Conservation (phyloP, 1,284 basidiomycete species). For the Moniliella sp. region DNA sequence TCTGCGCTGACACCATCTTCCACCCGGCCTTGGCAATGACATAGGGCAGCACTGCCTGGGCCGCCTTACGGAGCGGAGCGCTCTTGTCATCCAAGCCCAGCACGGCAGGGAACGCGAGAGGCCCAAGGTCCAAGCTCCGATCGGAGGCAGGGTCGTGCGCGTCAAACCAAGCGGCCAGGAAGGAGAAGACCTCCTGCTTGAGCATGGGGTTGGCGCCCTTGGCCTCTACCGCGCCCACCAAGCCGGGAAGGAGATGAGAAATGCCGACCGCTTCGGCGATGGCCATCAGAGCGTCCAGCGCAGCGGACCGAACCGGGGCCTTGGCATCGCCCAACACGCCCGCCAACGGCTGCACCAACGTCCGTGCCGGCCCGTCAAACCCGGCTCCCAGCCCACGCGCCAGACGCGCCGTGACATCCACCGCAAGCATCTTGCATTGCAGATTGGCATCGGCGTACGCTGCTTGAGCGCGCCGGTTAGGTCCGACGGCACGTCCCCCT, state of each 20-base stretch:
- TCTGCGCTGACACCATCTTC: slow-evolving; percentile 66
- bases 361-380: slow-evolving; percentile 67
- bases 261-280: slow-evolving; percentile 65
- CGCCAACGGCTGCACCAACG: slow-evolving; percentile 56
- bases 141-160: slow-evolving; percentile 42
- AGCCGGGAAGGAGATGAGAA: slow-evolving; percentile 55
- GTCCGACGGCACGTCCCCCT: slow-evolving; percentile 63
- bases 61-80: slow-evolving; percentile 77
- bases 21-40: slow-evolving; percentile 59
- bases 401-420: slow-evolving; percentile 71
- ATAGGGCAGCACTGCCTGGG: slow-evolving; percentile 56
- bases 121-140: slow-evolving; percentile 48
- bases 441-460: slow-evolving; percentile 82
- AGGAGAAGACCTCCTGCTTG: slow-evolving; percentile 58
- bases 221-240: slow-evolving; percentile 56
- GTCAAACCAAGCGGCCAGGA: slow-evolving; percentile 62
- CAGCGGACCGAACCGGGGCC: slow-evolving; percentile 58
- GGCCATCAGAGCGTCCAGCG: slow-evolving; percentile 53
- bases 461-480: slow-evolving; percentile 69
- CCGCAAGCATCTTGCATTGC: slow-evolving; percentile 65
- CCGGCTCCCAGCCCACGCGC: slow-evolving; percentile 81
- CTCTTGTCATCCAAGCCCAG: slow-evolving; percentile 72
- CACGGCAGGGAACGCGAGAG: slow-evolving; percentile 52
- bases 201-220: slow-evolving; percentile 61
- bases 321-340: slow-evolving; percentile 83